Percentiles rank a stretch among this genome's conserved stretches.
These are phyloP conservation scores for Fusarium musae DNA, from an alignment of 2,329 filamentous ascomycete genomes.

Conservation along the genomic window DNA sequence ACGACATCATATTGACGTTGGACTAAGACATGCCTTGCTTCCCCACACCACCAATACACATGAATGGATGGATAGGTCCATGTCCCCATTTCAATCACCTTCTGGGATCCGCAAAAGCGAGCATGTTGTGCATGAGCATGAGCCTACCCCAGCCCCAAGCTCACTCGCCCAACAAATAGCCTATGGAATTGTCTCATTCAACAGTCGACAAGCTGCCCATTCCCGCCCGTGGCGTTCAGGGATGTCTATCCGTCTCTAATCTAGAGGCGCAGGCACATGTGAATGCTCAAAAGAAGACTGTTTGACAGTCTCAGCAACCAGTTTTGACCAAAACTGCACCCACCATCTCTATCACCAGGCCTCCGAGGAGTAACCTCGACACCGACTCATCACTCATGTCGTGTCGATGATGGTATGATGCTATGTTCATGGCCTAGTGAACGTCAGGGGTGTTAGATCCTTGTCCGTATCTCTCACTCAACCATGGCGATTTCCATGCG, in stretches of 20 bases:
- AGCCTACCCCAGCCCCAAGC: slow-evolving; percentile 17
- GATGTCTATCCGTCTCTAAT: neutral
- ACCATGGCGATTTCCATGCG: slow-evolving; percentile 4
- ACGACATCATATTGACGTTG: slow-evolving; percentile 37
- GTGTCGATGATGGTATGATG: neutral
- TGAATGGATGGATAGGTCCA: neutral
- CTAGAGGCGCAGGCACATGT: neutral
- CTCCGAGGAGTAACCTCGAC: neutral
- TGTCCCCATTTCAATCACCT: slow-evolving; percentile 12
- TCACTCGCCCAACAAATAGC: slow-evolving; percentile 24
- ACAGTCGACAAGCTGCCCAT: slow-evolving; percentile 3
- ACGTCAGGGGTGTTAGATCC: neutral
- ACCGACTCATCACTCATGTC: neutral
- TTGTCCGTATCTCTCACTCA: slow-evolving; percentile 2
- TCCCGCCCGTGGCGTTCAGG: slow-evolving; percentile 18
- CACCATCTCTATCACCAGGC: neutral
- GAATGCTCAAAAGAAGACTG: neutral
- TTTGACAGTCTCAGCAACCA: neutral
- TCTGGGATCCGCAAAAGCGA: slow-evolving; percentile 36
- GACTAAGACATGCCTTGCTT: slow-evolving; percentile 22
- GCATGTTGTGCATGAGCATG: slow-evolving; percentile 36
- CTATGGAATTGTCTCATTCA: slow-evolving; percentile 16
- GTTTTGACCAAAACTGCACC: neutral
- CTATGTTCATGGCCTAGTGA: neutral
- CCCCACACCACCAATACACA: slow-evolving; percentile 34